phyloP scores from a whole-genome alignment of 192 early-diverging fungal species.

The Kappamyces sp. region DNA sequence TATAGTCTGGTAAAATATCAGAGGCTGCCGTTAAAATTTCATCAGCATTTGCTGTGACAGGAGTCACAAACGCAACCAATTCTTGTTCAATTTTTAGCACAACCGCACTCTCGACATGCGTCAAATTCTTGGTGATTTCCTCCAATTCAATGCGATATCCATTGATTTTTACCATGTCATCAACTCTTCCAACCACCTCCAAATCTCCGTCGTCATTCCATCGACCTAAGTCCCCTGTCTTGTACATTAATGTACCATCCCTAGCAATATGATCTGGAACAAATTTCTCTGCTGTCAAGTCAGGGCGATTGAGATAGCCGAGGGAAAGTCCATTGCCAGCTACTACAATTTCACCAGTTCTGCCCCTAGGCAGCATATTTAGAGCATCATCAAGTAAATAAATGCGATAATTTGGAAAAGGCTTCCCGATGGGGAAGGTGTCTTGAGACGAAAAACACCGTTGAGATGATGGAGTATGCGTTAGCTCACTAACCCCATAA shows the following conservation, averaged over 20 bases:
- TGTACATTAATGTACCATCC: conserved; percentile 19
- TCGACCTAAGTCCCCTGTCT: conserved; percentile 22
- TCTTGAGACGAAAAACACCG: neutral
- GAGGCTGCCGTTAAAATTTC: conserved; percentile 4
- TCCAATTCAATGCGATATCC: conserved; percentile 33
- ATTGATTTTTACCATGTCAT: conserved; percentile 32
- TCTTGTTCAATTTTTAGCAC: conserved; percentile 22
- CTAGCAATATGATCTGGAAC: conserved; percentile 19
- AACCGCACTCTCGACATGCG: conserved; percentile 10
- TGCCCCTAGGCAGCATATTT: conserved; percentile 29
- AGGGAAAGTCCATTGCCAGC: conserved; percentile 32
- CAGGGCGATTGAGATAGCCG: conserved; percentile 41
- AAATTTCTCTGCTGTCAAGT: conserved; percentile 31
- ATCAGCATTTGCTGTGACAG: conserved; percentile 3
- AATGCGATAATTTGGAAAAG: conserved; percentile 15
- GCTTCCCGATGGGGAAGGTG: conserved; percentile 25
- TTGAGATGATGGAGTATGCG: neutral
- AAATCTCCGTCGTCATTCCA: conserved; percentile 19
- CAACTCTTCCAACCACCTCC: conserved; percentile 25
- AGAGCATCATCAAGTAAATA: conserved; percentile 28
- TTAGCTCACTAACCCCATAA: conserved; percentile 17
- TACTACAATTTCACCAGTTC: conserved; percentile 34
- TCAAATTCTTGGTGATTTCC: conserved; percentile 20
- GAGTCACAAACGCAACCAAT: conserved; percentile 29
- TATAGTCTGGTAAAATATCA: conserved; percentile 25